Conservation (phyloP, 805 yeast genomes). For the Hanseniaspora vineae region DNA sequence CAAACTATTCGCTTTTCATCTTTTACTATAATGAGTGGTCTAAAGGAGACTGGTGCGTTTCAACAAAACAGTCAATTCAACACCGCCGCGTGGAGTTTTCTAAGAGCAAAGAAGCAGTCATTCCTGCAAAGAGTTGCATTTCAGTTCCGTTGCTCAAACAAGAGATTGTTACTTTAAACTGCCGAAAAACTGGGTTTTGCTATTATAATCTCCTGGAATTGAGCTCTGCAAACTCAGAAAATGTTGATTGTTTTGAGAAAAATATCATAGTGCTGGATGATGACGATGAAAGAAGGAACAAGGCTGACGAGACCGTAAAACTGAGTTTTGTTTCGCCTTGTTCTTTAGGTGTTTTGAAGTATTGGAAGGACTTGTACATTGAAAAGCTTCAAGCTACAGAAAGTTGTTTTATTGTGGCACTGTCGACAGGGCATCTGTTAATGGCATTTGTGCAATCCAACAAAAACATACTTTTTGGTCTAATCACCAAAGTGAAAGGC, state of each 20-base stretch:
- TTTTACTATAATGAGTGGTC: no score
- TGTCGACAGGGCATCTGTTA: not conserved
- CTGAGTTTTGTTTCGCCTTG: constrained; percentile 10
- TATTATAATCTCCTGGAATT: not conserved
- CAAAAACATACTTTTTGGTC: not conserved
- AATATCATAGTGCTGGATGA: not conserved
- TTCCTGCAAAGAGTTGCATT: no score
- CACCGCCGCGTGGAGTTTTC: no score
- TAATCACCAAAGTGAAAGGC: not conserved
- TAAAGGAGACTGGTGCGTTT: no score
- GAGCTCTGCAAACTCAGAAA: not conserved
- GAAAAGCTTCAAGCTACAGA: constrained; percentile 30
- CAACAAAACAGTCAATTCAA: no score
- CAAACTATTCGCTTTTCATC: no score
- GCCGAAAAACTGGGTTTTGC: not conserved
- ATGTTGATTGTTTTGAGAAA: not conserved
- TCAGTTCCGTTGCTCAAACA: not conserved
- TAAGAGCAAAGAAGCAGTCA: no score
- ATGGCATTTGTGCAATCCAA: not conserved
- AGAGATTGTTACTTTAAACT: not conserved
- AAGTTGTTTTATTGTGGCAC: constrained; percentile 15
- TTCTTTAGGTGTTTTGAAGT: constrained; percentile 38
- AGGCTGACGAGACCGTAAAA: not conserved
- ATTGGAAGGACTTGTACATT: constrained; percentile 27
- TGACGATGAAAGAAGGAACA: not conserved